Base-by-base conservation (phyloP, 2,329 filamentous ascomycete genomes). In the Gnomoniopsis smithogilvyi region DNA sequence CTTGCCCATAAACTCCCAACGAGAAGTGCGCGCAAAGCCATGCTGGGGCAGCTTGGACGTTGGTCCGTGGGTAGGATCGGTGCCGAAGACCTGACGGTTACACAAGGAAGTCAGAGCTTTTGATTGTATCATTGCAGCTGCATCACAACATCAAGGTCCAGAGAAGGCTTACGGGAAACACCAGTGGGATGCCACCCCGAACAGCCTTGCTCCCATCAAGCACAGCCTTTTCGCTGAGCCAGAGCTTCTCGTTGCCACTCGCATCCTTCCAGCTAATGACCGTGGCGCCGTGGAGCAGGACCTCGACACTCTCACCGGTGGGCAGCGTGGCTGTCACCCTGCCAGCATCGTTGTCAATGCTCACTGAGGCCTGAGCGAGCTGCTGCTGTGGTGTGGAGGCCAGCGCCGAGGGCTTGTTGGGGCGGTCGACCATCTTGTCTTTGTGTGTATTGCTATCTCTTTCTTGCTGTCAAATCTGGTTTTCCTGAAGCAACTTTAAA, bases 1-100 rank as follows among this genome's bases (percentile, higher is more conserved):
- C 76, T 94, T 96, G 70, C 93, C 93, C 54, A 99, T 82, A 72
- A 95, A 96, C 74, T 98, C 93, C 95, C 95, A 99, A 63, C 84
- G 84, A 49, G 88, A 90, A 69, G 85, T 93, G 67, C 95, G 91
- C 43, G 94, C 95, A 75, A 99, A 96, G 66, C 95, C 95, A 78
- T 98, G 95, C 76, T 97, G 93, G 3, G 93, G 88, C 26, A 99
- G 88, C 64, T 84, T 78, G 54, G 85, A 85, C 30, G 92, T 95
- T n/a, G 89, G 82, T 65, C 89, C 85, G 73, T 93, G 87, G 65
- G 87, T 81, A 54, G 90, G 87, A 14, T 89, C 85, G 45, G 89
- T 89, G 33, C 95, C 95, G 71, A 99, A 99, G 71, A 93, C 86
- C 92, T 92, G 38, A 19, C n/a, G 26, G 7, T 22, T 3, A 21